These are phyloP conservation scores for Epichloe brachyelytri DNA, from an alignment of 2,329 filamentous ascomycete species.

Conservation along the genomic window DNA sequence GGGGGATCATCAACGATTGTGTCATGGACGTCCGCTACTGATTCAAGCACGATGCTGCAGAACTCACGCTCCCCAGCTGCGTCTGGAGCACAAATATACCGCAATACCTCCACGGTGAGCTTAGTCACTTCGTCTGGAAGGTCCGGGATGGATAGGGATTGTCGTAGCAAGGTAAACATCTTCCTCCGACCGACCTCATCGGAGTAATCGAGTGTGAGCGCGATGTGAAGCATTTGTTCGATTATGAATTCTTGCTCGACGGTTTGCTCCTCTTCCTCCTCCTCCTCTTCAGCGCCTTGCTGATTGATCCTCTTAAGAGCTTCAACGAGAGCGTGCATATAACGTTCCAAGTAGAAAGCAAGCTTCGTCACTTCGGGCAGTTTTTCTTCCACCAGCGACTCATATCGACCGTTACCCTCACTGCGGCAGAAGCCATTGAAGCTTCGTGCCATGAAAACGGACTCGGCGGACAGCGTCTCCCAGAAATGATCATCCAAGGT, in stretches of 20 bases:
- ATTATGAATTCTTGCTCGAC: slow-evolving; percentile 91
- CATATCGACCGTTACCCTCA: slow-evolving; percentile 60
- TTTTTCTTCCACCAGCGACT: slow-evolving; percentile 75
- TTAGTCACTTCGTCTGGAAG: slow-evolving; percentile 88
- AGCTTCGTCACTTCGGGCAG: slow-evolving; percentile 89
- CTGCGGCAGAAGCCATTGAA: slow-evolving; percentile 87
- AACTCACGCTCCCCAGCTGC: slow-evolving; percentile 68
- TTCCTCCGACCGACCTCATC: slow-evolving; percentile 90
- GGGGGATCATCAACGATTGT: slow-evolving; percentile 65
- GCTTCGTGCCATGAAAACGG: slow-evolving; percentile 78
- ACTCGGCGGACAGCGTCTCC: slow-evolving; percentile 71
- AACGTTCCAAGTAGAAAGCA: slow-evolving; percentile 73
- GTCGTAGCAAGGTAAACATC: slow-evolving; percentile 85
- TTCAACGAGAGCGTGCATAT: slow-evolving; percentile 57
- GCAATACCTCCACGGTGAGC: slow-evolving; percentile 68
- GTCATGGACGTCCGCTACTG: slow-evolving; percentile 92
- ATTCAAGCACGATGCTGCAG: slow-evolving; percentile 76
- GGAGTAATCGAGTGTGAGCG: slow-evolving; percentile 87
- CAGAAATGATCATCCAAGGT: slow-evolving; percentile 64
- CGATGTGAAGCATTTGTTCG: slow-evolving; percentile 87
- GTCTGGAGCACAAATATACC: slow-evolving; percentile 68
- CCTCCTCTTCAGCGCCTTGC: slow-evolving; percentile 42
- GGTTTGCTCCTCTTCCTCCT: slow-evolving; percentile 62
- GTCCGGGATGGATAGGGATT: slow-evolving; percentile 72
- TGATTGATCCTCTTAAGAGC: slow-evolving; percentile 45